phyloP scores from a whole-genome alignment of 2,329 filamentous ascomycete genomes.

The Penicillium occitanis region DNA sequence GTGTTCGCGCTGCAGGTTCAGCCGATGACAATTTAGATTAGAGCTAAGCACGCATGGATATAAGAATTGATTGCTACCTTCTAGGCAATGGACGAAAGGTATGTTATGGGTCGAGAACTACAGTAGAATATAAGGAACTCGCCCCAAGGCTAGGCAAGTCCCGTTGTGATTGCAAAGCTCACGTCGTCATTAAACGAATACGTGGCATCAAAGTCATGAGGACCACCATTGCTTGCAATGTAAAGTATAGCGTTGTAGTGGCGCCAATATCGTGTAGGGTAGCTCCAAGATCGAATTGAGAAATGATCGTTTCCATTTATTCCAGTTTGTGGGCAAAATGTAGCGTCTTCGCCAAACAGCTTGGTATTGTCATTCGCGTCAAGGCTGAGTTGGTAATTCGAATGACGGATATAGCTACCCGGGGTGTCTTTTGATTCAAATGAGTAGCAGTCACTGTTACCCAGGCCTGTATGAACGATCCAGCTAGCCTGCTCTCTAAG shows the following conservation, averaged over 20 bases:
- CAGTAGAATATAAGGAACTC: background rate
- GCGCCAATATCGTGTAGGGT: slow-evolving; percentile 60
- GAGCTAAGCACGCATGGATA: background rate
- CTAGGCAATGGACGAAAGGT: background rate
- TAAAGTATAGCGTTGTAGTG: slow-evolving; percentile 54
- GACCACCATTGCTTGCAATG: slow-evolving; percentile 55
- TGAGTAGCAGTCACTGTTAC: slow-evolving; percentile 58
- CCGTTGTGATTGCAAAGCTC: slow-evolving; percentile 49
- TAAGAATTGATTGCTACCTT: background rate
- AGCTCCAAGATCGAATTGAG: slow-evolving; percentile 59
- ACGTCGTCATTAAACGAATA: slow-evolving; percentile 55
- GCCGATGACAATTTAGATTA: background rate
- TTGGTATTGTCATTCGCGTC: slow-evolving; percentile 56
- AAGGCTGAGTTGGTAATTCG: slow-evolving; percentile 53
- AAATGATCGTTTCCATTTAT: slow-evolving; percentile 51
- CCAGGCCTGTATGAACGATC: slow-evolving; percentile 57
- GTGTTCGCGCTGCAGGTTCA: background rate
- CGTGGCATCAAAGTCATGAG: slow-evolving; percentile 54
- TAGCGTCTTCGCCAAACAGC: slow-evolving; percentile 61
- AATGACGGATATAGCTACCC: slow-evolving; percentile 60
- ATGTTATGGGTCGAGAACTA: background rate
- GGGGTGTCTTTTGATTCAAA: slow-evolving; percentile 61
- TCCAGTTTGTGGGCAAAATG: slow-evolving; percentile 58
- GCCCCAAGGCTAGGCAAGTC: slow-evolving; percentile 43
- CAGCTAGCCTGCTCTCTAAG: slow-evolving; percentile 57